Percentiles rank a stretch among this genome's conserved stretches.
Conservation (phyloP, 352 stramenopile genomes). For the Poterioochromonas sp. region DNA sequence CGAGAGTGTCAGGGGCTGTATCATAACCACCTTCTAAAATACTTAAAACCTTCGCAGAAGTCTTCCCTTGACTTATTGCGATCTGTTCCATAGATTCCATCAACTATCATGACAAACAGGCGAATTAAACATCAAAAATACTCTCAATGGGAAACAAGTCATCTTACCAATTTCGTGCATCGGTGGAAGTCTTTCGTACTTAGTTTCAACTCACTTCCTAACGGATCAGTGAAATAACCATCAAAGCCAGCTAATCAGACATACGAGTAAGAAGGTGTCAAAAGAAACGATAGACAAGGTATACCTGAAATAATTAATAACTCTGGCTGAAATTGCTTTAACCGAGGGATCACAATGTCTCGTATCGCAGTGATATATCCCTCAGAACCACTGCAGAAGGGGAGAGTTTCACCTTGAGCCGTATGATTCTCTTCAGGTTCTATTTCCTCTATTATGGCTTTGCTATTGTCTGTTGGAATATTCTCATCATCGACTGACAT, state of each 20-base stretch:
- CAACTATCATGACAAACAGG: neutral
- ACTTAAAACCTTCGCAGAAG: neutral
- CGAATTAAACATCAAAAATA: too few relatives aligned
- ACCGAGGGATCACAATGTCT: neutral
- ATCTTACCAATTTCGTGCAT: conserved; percentile 9
- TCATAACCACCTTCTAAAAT: conserved; percentile 27
- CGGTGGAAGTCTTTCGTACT: neutral
- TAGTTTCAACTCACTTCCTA: neutral
- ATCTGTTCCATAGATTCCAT: neutral
- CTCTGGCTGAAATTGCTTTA: conserved; percentile 12
- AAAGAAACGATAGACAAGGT: neutral
- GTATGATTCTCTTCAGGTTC: too few relatives aligned
- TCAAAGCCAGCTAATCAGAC: conserved; percentile 18
- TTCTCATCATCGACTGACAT: too few relatives aligned
- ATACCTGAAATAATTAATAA: conserved; percentile 30
- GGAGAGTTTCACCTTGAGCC: too few relatives aligned
- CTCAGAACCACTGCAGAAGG: neutral
- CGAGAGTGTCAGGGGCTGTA: neutral
- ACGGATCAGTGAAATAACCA: conserved; percentile 1
- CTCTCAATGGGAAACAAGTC: too few relatives aligned
- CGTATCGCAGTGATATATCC: conserved; percentile 4
- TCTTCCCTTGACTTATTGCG: neutral
- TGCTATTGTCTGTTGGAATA: neutral
- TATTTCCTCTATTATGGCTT: too few relatives aligned
- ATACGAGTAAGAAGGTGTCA: neutral